Evolutionary conservation across 108 stramenopile genomes (phyloP).

Genomic region (Cyclostephanos tholiformis): DNA sequence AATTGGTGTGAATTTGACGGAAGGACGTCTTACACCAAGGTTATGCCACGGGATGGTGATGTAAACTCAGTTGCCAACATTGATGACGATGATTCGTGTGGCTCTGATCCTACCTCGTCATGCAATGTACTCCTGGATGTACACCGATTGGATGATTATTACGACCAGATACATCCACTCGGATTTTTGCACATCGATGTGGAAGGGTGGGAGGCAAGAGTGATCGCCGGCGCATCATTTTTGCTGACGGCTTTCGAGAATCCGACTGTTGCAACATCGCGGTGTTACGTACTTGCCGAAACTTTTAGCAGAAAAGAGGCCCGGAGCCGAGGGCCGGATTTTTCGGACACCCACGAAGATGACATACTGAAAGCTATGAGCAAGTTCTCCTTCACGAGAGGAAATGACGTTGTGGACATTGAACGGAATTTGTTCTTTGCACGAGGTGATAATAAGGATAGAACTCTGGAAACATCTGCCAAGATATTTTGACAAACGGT

Average conservation of each 20-base stretch:
- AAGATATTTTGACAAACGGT: background rate
- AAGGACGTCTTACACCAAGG: slow-evolving; percentile 28
- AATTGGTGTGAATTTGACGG: slow-evolving; percentile 37
- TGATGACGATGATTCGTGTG: slow-evolving; percentile 14
- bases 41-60: background rate
- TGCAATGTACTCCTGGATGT: slow-evolving; percentile 9
- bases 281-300: slow-evolving; percentile 42
- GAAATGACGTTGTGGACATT: slow-evolving; percentile 36
- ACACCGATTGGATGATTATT: slow-evolving; percentile 36
- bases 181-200: slow-evolving; percentile 47
- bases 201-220: slow-evolving; percentile 47
- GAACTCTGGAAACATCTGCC: background rate
- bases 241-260: slow-evolving; percentile 8
- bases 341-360: slow-evolving; percentile 33
- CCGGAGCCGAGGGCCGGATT: slow-evolving; percentile 21
- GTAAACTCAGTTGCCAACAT: background rate
- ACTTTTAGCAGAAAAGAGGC: slow-evolving; percentile 17
- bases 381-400: slow-evolving; percentile 28
- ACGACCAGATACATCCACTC: slow-evolving; percentile 29
- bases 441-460: slow-evolving; percentile 3
- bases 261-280: background rate
- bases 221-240: slow-evolving; percentile 25
- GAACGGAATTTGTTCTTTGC: slow-evolving; percentile 46
- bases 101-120: slow-evolving; percentile 9
- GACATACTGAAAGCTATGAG: slow-evolving; percentile 33